Evolutionary conservation across 805 yeast genomes (phyloP).

Genomic region (Teunomyces tritomae): DNA sequence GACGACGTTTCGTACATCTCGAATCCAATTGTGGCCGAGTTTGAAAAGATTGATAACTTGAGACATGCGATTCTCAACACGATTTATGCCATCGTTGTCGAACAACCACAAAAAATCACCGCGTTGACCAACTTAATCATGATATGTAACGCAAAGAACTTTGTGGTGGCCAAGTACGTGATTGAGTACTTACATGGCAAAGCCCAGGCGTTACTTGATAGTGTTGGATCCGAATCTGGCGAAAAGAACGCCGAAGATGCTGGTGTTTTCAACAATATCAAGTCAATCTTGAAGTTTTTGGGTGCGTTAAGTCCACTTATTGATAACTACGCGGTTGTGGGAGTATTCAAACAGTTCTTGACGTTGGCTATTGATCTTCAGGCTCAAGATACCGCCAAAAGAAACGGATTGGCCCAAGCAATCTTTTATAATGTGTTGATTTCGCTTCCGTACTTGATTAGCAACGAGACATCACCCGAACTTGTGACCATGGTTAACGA

Average conservation of each 20-base stretch:
- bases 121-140: conserved; percentile 67
- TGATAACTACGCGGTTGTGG: conserved; percentile 38
- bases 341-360: conserved; percentile 53
- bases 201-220: conserved; percentile 54
- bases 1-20: conserved; percentile 63
- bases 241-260: conserved; percentile 32
- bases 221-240: conserved; percentile 16
- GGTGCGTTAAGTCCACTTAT: conserved; percentile 65
- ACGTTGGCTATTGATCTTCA: conserved; percentile 58
- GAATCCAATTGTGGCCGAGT: conserved; percentile 62
- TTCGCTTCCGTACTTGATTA: conserved; percentile 62
- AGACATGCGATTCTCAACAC: conserved; percentile 60
- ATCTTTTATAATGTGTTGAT: conserved; percentile 60
- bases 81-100: conserved; percentile 65
- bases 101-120: conserved; percentile 88
- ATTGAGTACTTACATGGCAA: conserved; percentile 67
- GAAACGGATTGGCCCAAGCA: conserved; percentile 66
- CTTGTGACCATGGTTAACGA: conserved; percentile 39
- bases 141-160: conserved; percentile 61
- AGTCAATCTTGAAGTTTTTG: conserved; percentile 67
- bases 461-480: conserved; percentile 36
- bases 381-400: conserved; percentile 21
- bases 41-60: conserved; percentile 59
- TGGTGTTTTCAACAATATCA: conserved; percentile 69
- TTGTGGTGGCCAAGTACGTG: conserved; percentile 64